These are phyloP conservation scores for Fragilariopsis cylindrus DNA, from an alignment of 108 stramenopile genomes.

Conservation along the genomic window DNA sequence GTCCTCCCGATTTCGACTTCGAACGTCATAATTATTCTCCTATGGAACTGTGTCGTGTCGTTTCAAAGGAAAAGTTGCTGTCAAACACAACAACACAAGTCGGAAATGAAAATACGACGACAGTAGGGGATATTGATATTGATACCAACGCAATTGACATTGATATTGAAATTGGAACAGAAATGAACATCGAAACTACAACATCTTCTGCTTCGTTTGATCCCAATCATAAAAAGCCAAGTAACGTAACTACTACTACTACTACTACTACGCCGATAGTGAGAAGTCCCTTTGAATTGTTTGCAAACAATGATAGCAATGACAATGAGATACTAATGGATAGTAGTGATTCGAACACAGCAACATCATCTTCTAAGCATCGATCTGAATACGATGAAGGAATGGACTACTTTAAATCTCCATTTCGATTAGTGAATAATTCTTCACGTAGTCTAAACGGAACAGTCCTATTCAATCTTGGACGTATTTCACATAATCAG, in stretches of 20 bases:
- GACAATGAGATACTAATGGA: background rate
- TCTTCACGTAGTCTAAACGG: slow-evolving; percentile 29
- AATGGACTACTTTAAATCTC: slow-evolving; percentile 42
- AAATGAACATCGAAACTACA: background rate
- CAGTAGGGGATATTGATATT: too few species aligned
- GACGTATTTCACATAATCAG: slow-evolving; percentile 35
- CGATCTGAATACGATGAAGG: slow-evolving; percentile 65
- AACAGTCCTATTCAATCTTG: slow-evolving; percentile 55
- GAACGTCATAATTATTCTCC: background rate
- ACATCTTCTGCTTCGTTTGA: background rate
- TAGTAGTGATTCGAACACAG: too few species aligned
- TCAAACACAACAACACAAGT: background rate
- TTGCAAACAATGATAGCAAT: background rate
- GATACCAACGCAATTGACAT: too few species aligned
- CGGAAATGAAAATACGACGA: background rate
- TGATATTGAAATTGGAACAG: too few species aligned
- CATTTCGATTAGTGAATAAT: slow-evolving; percentile 24
- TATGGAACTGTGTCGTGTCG: slow-evolving; percentile 2
- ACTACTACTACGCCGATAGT: too few species aligned
- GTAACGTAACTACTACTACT: too few species aligned
- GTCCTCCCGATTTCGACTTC: background rate
- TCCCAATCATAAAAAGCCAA: background rate
- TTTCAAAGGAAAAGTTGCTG: background rate
- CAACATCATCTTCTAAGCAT: slow-evolving; percentile 7
- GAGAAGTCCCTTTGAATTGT: background rate